phyloP scores from a whole-genome alignment of 2,329 filamentous ascomycete species.

The Amylocarpus encephaloides region DNA sequence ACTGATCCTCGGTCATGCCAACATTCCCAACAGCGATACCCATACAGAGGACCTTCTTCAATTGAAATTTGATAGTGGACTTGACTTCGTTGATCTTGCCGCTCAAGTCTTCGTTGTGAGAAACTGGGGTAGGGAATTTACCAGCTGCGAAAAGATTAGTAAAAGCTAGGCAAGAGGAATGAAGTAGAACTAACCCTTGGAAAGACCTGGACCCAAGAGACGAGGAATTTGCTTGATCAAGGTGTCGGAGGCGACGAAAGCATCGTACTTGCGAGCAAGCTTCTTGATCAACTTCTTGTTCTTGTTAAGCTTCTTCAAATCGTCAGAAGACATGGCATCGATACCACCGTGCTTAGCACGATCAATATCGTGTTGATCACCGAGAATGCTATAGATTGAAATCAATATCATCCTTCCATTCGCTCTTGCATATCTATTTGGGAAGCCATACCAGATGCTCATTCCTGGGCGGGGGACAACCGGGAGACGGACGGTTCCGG shows the following conservation, averaged over 20 bases:
- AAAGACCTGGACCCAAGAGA: constrained; percentile 97
- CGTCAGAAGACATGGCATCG: constrained; percentile 96
- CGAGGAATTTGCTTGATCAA: constrained; percentile 99
- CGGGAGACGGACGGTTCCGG: constrained; percentile 93
- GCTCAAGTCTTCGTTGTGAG: constrained; percentile 87
- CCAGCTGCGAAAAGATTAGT: constrained; percentile 58
- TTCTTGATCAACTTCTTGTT: constrained; percentile 99
- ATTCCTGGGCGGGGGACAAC: constrained; percentile 86
- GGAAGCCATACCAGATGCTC: constrained; percentile 62
- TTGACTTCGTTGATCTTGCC: constrained; percentile 99
- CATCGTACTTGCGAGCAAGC: constrained; percentile 99
- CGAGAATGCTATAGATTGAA: constrained; percentile 56
- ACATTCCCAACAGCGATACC: constrained; percentile 99
- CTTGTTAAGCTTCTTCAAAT: constrained; percentile 99
- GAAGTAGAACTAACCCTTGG: constrained; percentile 63
- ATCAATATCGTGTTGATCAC: constrained; percentile 98
- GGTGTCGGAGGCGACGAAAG: constrained; percentile 93
- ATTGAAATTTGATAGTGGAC: constrained; percentile 99
- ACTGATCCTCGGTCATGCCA: constrained; percentile 91
- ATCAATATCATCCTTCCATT: constrained; percentile 25
- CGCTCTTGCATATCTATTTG: constrained; percentile 5
- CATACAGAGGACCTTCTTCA: constrained; percentile 99
- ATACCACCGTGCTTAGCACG: constrained; percentile 99
- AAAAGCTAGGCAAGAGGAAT: neutral
- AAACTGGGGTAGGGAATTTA: constrained; percentile 99